These are phyloP conservation scores for Termitomyces sp. DNA, from an alignment of 768 basidiomycete genomes.

Conservation along the genomic window DNA sequence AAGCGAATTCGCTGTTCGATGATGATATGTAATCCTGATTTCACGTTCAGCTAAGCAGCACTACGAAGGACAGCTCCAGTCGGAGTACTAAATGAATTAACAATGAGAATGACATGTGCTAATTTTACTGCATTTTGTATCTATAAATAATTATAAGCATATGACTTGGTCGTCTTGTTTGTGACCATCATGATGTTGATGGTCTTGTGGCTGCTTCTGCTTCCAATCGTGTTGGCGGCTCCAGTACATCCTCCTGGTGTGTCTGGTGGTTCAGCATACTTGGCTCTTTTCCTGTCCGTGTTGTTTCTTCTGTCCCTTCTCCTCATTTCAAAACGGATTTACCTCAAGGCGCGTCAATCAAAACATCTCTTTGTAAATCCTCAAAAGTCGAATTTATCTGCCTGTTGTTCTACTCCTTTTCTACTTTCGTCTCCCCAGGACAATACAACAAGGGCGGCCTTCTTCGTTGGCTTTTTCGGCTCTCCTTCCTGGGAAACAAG, in stretches of 20 bases:
- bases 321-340: conserved; percentile 21
- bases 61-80: not conserved
- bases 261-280: conserved; percentile 15
- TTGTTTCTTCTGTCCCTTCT: conserved; percentile 20
- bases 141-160: not conserved
- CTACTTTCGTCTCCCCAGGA: conserved; percentile 7
- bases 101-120: not conserved
- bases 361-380: not conserved
- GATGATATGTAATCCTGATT: not conserved
- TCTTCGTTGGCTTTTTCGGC: conserved; percentile 38
- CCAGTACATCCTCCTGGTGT: conserved; percentile 10
- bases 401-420: conserved; percentile 14
- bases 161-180: not conserved
- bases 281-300: conserved; percentile 21
- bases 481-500: conserved; percentile 41
- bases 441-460: conserved; percentile 23
- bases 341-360: conserved; percentile 20
- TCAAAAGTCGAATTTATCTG: conserved; percentile 8
- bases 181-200: conserved; percentile 4
- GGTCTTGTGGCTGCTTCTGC: conserved; percentile 2
- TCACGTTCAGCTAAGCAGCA: conserved; percentile 5
- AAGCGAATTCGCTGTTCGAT: not conserved
- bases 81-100: not conserved
- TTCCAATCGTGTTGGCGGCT: conserved; percentile 4
- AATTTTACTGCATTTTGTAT: not conserved